These are phyloP conservation scores for Vigna trinervia DNA, from an alignment of 306 rosid genomes.

Conservation along the genomic window DNA sequence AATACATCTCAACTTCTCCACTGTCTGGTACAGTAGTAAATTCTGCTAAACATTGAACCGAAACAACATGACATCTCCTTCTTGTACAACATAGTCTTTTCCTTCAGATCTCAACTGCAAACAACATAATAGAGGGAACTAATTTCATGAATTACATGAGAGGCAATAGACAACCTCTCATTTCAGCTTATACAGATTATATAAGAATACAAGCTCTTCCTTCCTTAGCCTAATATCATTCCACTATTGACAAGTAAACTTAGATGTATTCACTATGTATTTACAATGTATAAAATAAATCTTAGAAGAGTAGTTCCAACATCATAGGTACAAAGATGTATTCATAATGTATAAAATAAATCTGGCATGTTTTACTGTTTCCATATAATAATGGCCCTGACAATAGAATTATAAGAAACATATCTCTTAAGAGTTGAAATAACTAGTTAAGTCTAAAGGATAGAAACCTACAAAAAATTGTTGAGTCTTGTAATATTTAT, in stretches of 20 bases:
- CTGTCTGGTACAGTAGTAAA: constrained; percentile 21
- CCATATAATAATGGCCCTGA: no score
- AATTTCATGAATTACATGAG: constrained; percentile 5
- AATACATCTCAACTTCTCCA: constrained; percentile 33
- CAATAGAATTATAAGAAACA: no score
- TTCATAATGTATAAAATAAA: no score
- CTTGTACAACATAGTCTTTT: constrained; percentile 88
- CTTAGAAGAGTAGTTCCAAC: not conserved
- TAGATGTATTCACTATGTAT: no score
- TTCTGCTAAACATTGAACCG: constrained; percentile 82
- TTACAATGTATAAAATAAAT: not conserved
- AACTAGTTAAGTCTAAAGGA: no score
- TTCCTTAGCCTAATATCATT: not conserved
- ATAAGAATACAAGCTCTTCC: constrained; percentile 5
- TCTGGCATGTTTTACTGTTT: no score
- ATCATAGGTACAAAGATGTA: not conserved
- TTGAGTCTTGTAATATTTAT: no score
- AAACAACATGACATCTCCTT: constrained; percentile 96
- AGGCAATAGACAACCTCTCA: not conserved
- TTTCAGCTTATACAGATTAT: constrained; percentile 20
- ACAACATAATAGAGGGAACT: constrained; percentile 31
- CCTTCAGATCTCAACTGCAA: constrained; percentile 97
- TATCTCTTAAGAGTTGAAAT: no score
- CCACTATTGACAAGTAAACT: not conserved
- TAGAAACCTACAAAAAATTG: no score